Evolutionary conservation across 148 eudicot genomes (phyloP), one percentile per base, ranked within the genome.

Genomic region (Bassia scoparia): DNA sequence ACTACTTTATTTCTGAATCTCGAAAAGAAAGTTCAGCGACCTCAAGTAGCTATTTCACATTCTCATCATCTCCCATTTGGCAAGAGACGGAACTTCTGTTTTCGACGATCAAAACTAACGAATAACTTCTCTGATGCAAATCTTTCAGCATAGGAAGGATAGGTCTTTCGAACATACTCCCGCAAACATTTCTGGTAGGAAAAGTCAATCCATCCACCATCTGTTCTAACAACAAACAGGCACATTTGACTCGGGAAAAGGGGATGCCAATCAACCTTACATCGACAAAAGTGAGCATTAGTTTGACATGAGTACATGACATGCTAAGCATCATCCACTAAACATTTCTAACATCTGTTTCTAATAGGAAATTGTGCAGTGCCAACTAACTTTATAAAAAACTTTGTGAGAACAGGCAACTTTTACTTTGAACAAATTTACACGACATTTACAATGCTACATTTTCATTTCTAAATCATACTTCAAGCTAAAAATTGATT

Each of bases 191-290:
- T 92, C 81, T 92, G 92, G 85, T 92, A 92, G 48, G 97, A 92
- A 83, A 92, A 92, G 76, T 92, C 97, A 34, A 89, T 87, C 95
- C 92, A 89, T 75, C 72, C 88, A 69, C 95, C 95, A 50, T 89
- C 95, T 1, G 79, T 81, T 86, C 97, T 83, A 15, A 92, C 86
- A 24, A 89, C 95, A 83, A 88, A 92, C 60, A 92, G 85, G 84
- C 97, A 92, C 75, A 95, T 89, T 37, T 95, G 83, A n/a, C 75
- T 53, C 80, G 68, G 80, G 79, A 85, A 92, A 53, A 83, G 90
- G 14, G 97, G 97, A 84, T 92, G 97, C 49, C 95, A 87, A 81
- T 86, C 97, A 79, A 92, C 97, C 97, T 91, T 67, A 82, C 10
- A 78, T 27, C 7, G 70, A 48, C 23, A 27, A 55, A 76, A 48